phyloP scores from a whole-genome alignment of 179 eudicot species.

The Vitellaria paradoxa region DNA sequence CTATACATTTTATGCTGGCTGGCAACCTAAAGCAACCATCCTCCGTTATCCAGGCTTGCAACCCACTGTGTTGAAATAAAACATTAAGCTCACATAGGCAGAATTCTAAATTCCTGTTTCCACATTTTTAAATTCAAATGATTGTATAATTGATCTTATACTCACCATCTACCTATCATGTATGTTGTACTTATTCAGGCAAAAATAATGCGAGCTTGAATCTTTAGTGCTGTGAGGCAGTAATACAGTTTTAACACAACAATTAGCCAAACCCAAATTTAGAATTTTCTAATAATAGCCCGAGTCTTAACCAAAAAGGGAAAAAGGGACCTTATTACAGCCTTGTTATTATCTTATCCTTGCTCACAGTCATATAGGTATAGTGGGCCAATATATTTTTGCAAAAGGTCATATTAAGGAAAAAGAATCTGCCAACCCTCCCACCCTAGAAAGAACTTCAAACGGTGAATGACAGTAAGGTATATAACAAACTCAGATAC shows the following conservation, averaged over 20 bases:
- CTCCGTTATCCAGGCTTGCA: too few relatives aligned
- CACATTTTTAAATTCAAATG: not conserved
- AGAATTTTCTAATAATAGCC: not conserved
- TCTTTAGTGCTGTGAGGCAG: not conserved
- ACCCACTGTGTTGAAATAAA: too few relatives aligned
- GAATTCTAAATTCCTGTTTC: not conserved
- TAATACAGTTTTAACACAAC: not conserved
- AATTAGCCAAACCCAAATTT: not conserved
- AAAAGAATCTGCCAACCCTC: not conserved
- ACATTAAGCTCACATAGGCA: too few relatives aligned
- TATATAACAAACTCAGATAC: too few relatives aligned
- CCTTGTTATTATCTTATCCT: too few relatives aligned
- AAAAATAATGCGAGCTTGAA: not conserved
- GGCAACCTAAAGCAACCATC: too few relatives aligned
- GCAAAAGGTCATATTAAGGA: not conserved
- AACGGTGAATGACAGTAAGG: not conserved
- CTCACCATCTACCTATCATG: not conserved
- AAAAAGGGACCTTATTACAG: too few relatives aligned
- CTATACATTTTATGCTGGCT: too few relatives aligned
- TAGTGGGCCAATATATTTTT: not conserved
- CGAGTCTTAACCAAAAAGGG: not conserved
- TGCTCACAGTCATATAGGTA: too few relatives aligned
- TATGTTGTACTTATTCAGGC: not conserved
- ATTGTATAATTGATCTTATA: not conserved
- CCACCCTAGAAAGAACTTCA: not conserved